Base-by-base conservation (phyloP, 257 asterid genomes). In the Orobanche coerulescens region DNA sequence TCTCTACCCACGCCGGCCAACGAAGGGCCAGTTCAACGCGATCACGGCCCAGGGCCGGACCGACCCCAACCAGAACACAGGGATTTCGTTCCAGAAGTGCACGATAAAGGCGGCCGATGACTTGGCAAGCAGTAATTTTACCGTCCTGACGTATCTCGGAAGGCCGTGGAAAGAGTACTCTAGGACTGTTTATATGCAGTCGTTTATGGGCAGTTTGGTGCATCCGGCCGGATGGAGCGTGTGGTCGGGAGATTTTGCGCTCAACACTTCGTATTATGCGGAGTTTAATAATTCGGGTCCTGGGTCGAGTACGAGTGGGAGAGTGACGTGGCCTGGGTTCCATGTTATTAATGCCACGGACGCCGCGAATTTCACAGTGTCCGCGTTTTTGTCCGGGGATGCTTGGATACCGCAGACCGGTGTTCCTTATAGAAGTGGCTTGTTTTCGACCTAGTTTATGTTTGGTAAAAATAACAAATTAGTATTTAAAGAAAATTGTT, bases 91-190 rank as follows among this genome's bases (percentile, higher is more conserved):
- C 37, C 95, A 82, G 0, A 84, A 79, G 18, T 86, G 95, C 72
- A 62, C 73, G 0, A 65, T 86, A 0, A 71, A 50, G 8, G 83
- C 95, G 0, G 77, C 95, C 0, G 73, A 49, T 1, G 92, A 89
- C 4, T 54, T 84, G 39, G 84, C 82, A 4, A 18, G 43, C 1
- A 71, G 75, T 64, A 73, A 30, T 7, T 4, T 20, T 4, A 40
- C 53, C 0, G 34, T 77, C 14, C 22, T 18, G 40, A 84, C 94
- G 0, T 89, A 80, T 52, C 68, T 89, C 0, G 97, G 97, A 0
- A 60, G 97, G 68, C 97, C 94, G 0, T 90, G 97, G 95, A 90
- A 87, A 51, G 79, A 71, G 37, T 90, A 74, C 33, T 86, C 95
- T 0, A 80, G 90, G 55, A 80, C 97, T 0, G 66, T 90, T 5